These are phyloP conservation scores for Neurospora sp. DNA, from an alignment of 495 filamentous ascomycete genomes.

Conservation along the genomic window DNA sequence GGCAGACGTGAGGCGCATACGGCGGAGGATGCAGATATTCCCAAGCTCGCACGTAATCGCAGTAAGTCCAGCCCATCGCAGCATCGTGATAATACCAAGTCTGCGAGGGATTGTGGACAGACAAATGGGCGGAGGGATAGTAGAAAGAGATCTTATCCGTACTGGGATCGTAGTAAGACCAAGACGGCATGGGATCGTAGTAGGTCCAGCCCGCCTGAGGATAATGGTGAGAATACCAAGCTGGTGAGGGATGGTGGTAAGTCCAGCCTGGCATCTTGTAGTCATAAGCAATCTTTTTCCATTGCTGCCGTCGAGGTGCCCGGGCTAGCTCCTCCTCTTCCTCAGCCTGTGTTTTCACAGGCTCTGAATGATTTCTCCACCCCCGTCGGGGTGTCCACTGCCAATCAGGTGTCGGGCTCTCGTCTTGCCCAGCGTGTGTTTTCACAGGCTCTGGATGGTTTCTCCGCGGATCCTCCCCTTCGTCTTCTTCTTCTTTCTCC, in stretches of 20 bases:
- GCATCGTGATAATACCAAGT: neutral
- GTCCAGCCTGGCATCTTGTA: neutral
- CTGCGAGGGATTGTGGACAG: neutral
- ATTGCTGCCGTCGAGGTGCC: neutral
- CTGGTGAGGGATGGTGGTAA: neutral
- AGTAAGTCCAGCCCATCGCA: neutral
- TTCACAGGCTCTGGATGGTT: too few relatives aligned
- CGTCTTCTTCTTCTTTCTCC: too few relatives aligned
- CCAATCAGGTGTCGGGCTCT: neutral
- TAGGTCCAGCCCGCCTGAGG: neutral
- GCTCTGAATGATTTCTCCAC: neutral
- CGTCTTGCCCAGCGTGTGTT: neutral
- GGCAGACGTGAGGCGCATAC: neutral
- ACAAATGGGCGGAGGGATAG: neutral
- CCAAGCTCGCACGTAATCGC: neutral
- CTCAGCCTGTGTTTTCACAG: neutral
- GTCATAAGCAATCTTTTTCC: neutral
- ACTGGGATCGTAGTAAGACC: neutral
- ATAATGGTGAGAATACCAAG: neutral
- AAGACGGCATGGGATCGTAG: neutral
- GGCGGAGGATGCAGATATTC: neutral
- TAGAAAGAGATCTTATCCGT: accelerated
- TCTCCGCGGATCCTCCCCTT: too few relatives aligned
- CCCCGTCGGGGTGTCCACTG: too few relatives aligned
- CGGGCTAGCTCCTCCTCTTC: neutral